Evolutionary conservation across 164 flowering plant species (phyloP), one percentile per base, ranked within the genome.

Genomic region (Kingdonia uniflora): DNA sequence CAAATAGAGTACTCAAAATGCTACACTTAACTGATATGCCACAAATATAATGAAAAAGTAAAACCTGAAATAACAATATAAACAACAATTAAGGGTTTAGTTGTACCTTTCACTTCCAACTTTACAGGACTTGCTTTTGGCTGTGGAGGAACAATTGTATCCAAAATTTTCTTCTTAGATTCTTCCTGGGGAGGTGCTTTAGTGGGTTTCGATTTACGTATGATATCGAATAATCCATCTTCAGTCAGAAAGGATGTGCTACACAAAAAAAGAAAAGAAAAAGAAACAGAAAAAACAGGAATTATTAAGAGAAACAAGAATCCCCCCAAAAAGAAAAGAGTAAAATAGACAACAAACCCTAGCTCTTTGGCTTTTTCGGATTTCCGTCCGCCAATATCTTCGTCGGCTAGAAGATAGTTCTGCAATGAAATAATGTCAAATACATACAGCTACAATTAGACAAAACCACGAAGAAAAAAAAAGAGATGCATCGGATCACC

Each of bases 321-420:
- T 4, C 11, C 13, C 2, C 20, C 52, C 17, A 37, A 57, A 25
- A 15, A 19, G 8, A 14, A 26, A 19, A 14, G 7, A 59, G 45
- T 20, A 22, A 22, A 23, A n/a, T 33, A 42, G 40, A 55, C 23
- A 40, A 64, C 80, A 54, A 40, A 85, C 98, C 98, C 98, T 39
- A 91, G 87, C 68, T 87, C 96, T 63, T 91, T 91, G 40, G 98
- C 98, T 74, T 84, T 91, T 19, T 48, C 42, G 13, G 95, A 87
- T 65, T 91, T 91, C 55, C 74, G 64, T 43, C 98, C 98, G 35
- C 74, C 98, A 67, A 91, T 79, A 72, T 91, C 98, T 74, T 91
- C 98, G 77, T 91, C 98, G 47, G 87, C 90, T 47, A 91, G 72
- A 59, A 91, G 89, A 77, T 79, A 91, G 71, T 63, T 85, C 98